Conservation (phyloP, 164 flowering plant species). For the Hamamelis virginiana region DNA sequence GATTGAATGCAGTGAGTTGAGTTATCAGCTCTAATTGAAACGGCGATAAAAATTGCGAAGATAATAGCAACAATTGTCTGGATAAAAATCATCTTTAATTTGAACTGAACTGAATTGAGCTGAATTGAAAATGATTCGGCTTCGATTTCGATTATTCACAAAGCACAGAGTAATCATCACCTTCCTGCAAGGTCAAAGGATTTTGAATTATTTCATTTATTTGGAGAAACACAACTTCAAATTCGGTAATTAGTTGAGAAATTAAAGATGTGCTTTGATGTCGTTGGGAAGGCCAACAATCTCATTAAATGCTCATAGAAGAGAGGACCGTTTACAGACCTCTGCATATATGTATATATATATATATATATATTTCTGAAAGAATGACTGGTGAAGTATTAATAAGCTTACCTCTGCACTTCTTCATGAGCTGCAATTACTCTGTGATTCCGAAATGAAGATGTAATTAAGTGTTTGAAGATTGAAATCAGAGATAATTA, state of each 20-base stretch:
- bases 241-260: slow-evolving; percentile 6
- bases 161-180: no score
- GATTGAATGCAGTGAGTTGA: neutral
- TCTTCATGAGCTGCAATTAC: neutral
- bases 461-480: no score
- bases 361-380: no score
- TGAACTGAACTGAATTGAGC: no score
- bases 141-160: neutral
- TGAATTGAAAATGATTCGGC: no score
- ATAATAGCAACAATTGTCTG: no score
- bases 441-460: no score
- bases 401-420: neutral
- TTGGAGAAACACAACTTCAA: neutral
- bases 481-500: no score
- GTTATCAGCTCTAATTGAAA: neutral
- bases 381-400: neutral
- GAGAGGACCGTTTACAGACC: no score
- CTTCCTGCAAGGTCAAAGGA: neutral
- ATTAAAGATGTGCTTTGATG: slow-evolving; percentile 17
- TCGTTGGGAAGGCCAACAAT: slow-evolving; percentile 34
- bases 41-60: neutral
- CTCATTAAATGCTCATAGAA: slow-evolving; percentile 26
- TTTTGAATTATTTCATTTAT: neutral
- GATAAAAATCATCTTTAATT: no score
- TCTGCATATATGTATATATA: no score